Conservation (phyloP, 352 stramenopile species). For the Heterotrichella gracilis region DNA sequence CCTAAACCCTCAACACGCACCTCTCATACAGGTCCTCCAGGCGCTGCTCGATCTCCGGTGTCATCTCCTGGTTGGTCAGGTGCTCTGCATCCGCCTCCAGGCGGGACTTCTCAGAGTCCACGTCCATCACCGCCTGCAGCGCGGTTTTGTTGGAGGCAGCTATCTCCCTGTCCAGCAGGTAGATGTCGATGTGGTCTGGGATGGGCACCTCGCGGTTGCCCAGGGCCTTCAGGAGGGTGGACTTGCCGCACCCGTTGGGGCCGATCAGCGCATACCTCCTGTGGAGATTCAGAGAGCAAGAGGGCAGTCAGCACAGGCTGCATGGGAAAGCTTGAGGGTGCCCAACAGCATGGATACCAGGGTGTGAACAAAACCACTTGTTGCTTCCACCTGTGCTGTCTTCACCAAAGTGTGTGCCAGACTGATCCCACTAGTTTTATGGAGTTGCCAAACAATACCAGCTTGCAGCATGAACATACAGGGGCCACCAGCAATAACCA, state of each 20-base stretch:
- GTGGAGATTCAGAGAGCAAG: no score
- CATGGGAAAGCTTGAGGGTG: no score
- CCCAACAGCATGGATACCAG: no score
- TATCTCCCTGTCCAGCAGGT: constrained; percentile 97
- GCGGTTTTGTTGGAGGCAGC: constrained; percentile 81
- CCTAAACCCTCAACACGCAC: no score
- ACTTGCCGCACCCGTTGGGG: constrained; percentile 34
- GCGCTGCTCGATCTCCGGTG: constrained; percentile 65
- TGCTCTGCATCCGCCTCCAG: constrained; percentile 37
- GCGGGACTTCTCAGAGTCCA: constrained; percentile 47
- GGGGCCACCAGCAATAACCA: no score
- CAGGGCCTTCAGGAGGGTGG: constrained; percentile 28
- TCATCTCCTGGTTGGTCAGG: constrained; percentile 28
- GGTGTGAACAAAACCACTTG: no score
- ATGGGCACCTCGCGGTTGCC: constrained; percentile 43
- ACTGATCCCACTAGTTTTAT: no score
- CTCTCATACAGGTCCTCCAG: constrained; percentile 65
- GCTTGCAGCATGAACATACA: no score
- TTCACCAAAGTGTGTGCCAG: no score
- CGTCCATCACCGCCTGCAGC: constrained; percentile 87
- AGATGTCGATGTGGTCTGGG: constrained; percentile 80
- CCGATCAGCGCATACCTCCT: constrained; percentile 26
- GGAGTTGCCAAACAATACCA: no score
- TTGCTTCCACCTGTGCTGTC: no score
- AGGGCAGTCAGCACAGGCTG: no score